Conservation (phyloP, 441 rosid genomes). For the California macrophylla region DNA sequence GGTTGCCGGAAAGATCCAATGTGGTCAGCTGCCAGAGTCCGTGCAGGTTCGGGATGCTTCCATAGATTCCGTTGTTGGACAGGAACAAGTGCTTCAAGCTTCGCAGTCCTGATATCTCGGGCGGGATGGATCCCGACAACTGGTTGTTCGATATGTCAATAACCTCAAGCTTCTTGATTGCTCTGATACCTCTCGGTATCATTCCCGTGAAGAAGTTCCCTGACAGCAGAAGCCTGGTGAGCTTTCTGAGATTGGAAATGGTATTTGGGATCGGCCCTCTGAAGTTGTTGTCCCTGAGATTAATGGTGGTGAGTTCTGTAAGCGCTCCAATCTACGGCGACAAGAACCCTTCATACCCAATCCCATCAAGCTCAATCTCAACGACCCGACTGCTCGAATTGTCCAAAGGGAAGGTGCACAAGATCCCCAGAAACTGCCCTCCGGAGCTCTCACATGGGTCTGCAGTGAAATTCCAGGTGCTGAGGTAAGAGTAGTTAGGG, state of each 20-base stretch:
- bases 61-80: conserved; percentile 35
- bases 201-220: conserved; percentile 42
- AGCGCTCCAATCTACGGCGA: conserved; percentile 37
- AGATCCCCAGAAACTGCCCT: conserved; percentile 36
- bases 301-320: conserved; percentile 39
- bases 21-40: conserved; percentile 45
- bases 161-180: conserved; percentile 26
- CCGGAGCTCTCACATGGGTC: conserved; percentile 48
- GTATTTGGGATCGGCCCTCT: conserved; percentile 47
- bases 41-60: conserved; percentile 37
- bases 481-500: conserved; percentile 32
- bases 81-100: conserved; percentile 29
- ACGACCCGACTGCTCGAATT: conserved; percentile 32
- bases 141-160: conserved; percentile 41
- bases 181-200: conserved; percentile 27
- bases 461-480: conserved; percentile 39
- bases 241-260: conserved; percentile 34
- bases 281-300: conserved; percentile 35
- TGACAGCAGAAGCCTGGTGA: conserved; percentile 27
- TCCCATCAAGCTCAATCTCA: conserved; percentile 38
- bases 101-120: conserved; percentile 32
- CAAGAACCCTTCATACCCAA: conserved; percentile 47
- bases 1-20: conserved; percentile 37
- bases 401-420: conserved; percentile 35
- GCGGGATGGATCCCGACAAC: conserved; percentile 37